phyloP scores from a whole-genome alignment of 2,329 filamentous ascomycete species.

The Pseudogymnoascus sp. region DNA sequence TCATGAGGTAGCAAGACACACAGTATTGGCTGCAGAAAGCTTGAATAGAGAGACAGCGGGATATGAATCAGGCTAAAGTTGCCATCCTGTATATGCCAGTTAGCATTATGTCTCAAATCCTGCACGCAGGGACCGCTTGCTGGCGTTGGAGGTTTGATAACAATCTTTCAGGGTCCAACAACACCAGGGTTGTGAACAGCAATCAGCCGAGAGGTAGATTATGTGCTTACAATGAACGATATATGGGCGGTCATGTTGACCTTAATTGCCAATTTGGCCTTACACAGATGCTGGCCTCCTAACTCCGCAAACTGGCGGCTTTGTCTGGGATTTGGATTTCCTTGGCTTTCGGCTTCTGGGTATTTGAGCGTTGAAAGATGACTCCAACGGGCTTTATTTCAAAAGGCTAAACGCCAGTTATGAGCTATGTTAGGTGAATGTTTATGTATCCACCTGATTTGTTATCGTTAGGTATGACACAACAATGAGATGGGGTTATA shows the following conservation, averaged over 20 bases:
- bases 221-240: constrained; percentile 3
- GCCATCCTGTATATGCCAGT: constrained; percentile 57
- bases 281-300: not conserved
- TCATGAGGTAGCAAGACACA: constrained; percentile 66
- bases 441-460: not conserved
- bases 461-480: not conserved
- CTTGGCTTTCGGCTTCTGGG: not conserved
- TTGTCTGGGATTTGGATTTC: not conserved
- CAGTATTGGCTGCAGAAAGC: constrained; percentile 81
- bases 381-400: not conserved
- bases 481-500: not conserved
- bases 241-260: constrained; percentile 1
- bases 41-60: constrained; percentile 67
- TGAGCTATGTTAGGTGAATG: not conserved
- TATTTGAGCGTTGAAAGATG: constrained; percentile 2
- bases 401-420: not conserved
- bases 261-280: not conserved
- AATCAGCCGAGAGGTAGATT: not conserved
- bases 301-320: not conserved
- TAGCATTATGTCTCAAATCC: constrained; percentile 18
- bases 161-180: not conserved
- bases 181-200: not conserved
- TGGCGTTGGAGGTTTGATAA: not conserved
- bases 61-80: constrained; percentile 86
- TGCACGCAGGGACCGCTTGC: not conserved